Percentiles rank a stretch among this genome's conserved stretches.
Conservation (phyloP, 2,329 filamentous ascomycete species). For the Ophiostoma australiae region DNA sequence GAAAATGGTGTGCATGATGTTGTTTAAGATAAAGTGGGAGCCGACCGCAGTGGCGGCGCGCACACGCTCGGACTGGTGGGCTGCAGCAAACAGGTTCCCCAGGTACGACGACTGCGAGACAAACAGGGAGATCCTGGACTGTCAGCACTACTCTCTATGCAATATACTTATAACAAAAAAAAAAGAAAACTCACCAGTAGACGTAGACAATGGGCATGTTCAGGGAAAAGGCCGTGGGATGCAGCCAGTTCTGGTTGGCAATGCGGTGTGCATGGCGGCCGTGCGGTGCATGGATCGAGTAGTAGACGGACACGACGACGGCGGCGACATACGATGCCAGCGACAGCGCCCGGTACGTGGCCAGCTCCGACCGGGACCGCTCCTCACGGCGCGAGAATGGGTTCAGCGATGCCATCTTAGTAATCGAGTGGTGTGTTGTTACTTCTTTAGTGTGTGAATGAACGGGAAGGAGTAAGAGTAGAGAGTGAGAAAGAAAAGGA, state of each 20-base stretch:
- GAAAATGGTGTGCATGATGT: constrained; percentile 75
- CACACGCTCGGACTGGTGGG: constrained; percentile 52
- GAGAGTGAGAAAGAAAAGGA: neutral
- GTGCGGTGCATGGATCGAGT: constrained; percentile 59
- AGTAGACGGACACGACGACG: constrained; percentile 68
- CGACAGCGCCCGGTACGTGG: constrained; percentile 71
- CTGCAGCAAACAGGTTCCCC: constrained; percentile 65
- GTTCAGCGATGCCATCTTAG: constrained; percentile 45
- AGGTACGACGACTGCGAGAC: constrained; percentile 72
- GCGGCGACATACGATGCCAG: constrained; percentile 70
- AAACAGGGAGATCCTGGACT: constrained; percentile 62
- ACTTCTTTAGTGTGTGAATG: neutral
- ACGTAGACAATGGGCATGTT: constrained; percentile 61
- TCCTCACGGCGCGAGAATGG: constrained; percentile 69
- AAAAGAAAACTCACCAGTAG: constrained; percentile 60
- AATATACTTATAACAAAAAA: neutral
- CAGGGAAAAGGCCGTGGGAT: constrained; percentile 69
- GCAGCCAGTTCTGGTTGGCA: constrained; percentile 66
- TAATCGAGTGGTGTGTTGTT: neutral
- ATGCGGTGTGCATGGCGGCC: constrained; percentile 60
- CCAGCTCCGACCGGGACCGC: constrained; percentile 56
- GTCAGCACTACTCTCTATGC: constrained; percentile 9
- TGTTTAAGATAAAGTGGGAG: constrained; percentile 79
- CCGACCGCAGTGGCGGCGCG: constrained; percentile 71
- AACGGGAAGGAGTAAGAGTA: neutral